Percentiles rank a stretch among this genome's conserved stretches.
These are phyloP conservation scores for Rhododendron mucronatum DNA, from an alignment of 148 eudicot genomes.

Conservation along the genomic window DNA sequence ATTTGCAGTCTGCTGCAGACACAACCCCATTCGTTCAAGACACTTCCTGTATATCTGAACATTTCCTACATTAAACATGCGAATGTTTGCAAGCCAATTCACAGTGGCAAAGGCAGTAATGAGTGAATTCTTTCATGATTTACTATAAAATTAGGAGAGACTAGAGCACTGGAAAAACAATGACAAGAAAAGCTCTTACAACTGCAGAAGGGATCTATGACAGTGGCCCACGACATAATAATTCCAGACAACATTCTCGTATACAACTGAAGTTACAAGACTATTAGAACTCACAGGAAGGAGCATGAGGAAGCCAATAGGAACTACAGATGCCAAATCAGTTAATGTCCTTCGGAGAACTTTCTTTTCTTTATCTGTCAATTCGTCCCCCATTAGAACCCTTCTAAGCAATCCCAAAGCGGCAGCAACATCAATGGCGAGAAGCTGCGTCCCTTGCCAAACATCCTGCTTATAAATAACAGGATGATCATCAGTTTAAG, in stretches of 20 bases:
- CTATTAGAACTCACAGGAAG: constrained; percentile 72
- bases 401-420: constrained; percentile 81
- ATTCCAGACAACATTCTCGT: neutral
- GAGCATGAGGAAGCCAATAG: constrained; percentile 98
- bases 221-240: neutral
- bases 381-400: constrained; percentile 70
- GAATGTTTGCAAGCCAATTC: neutral
- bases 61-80: neutral
- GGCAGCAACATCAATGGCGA: constrained; percentile 83
- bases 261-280: neutral
- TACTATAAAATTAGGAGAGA: neutral
- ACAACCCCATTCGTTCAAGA: neutral
- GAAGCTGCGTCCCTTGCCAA: constrained; percentile 95
- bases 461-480: constrained; percentile 63
- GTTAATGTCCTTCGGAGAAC: constrained; percentile 76
- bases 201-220: neutral
- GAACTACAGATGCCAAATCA: constrained; percentile 88
- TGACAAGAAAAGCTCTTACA: neutral
- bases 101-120: neutral
- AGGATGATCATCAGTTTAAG: neutral
- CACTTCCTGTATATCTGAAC: neutral
- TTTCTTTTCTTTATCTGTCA: constrained; percentile 86
- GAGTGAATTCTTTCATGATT: neutral
- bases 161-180: neutral
- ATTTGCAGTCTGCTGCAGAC: neutral